Evolutionary conservation across 768 basidiomycete species (phyloP).

Genomic region (Boletus pseudopeckii): DNA sequence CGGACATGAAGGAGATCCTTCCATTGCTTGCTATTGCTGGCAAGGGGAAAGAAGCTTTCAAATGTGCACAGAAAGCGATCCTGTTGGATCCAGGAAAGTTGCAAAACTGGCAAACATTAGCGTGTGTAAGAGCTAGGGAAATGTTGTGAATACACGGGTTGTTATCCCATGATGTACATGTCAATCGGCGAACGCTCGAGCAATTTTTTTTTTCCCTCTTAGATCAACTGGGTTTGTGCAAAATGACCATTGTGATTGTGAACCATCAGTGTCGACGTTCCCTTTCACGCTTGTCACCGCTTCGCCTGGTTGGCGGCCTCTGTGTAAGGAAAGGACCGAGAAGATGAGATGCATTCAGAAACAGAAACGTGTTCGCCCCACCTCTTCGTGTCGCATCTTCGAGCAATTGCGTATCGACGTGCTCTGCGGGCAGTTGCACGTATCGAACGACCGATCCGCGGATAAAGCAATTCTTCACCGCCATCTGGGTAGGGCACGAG

Average conservation of each 20-base stretch:
- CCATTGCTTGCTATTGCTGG: constrained; percentile 50
- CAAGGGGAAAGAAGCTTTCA: constrained; percentile 32
- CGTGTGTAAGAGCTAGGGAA: constrained; percentile 43
- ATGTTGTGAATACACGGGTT: constrained; percentile 18
- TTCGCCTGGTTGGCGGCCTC: constrained; percentile 42
- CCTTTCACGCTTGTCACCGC: constrained; percentile 24
- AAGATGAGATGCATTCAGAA: constrained; percentile 3
- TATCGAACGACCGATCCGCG: constrained; percentile 98
- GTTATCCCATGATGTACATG: not conserved
- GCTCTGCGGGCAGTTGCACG: constrained; percentile 88
- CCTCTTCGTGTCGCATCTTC: constrained; percentile 98
- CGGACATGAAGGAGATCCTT: constrained; percentile 40
- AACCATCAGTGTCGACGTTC: not conserved
- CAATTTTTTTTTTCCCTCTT: not conserved
- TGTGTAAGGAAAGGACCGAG: constrained; percentile 21
- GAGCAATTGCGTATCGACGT: constrained; percentile 91
- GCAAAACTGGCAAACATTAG: constrained; percentile 58
- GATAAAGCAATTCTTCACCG: constrained; percentile 99
- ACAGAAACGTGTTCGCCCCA: constrained; percentile 31
- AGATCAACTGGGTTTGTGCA: not conserved
- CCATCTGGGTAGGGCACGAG: constrained; percentile 60
- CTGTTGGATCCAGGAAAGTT: constrained; percentile 49
- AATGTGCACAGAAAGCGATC: constrained; percentile 58
- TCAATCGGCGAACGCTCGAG: not conserved
- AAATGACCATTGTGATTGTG: not conserved